Percentiles rank a stretch among this genome's conserved stretches.
Conservation (phyloP, 306 rosid genomes). For the Lablab purpureus region DNA sequence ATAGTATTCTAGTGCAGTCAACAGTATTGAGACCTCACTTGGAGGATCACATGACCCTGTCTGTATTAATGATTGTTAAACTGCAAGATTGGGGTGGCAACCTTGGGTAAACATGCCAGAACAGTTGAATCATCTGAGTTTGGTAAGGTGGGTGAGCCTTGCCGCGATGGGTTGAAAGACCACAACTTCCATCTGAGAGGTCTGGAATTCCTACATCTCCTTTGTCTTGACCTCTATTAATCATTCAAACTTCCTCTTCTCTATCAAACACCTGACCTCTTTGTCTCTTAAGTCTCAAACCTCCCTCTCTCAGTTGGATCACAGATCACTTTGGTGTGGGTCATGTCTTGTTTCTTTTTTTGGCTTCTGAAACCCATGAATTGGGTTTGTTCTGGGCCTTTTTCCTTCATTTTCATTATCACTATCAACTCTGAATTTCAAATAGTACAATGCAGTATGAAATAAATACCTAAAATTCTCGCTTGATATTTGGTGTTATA, state of each 20-base stretch:
- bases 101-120: background rate
- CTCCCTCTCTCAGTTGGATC: background rate
- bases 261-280: background rate
- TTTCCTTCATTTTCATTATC: slow-evolving; percentile 3
- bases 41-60: background rate
- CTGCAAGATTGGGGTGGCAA: background rate
- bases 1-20: background rate
- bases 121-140: too few species aligned
- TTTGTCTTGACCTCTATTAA: background rate
- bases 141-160: background rate
- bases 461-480: background rate
- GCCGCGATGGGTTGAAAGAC: background rate
- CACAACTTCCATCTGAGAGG: background rate
- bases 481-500: background rate
- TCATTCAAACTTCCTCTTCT: background rate
- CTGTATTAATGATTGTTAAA: background rate
- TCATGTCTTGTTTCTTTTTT: background rate
- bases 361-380: background rate
- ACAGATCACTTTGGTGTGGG: background rate
- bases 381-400: background rate
- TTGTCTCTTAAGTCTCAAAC: background rate
- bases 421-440: background rate
- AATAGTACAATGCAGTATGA: background rate
- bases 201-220: background rate
- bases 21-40: background rate